A percentile compares a stretch with the other conserved stretches of the same genome.
These are phyloP conservation scores for Chenopodium album DNA, from an alignment of 148 eudicot species.

Conservation along the genomic window DNA sequence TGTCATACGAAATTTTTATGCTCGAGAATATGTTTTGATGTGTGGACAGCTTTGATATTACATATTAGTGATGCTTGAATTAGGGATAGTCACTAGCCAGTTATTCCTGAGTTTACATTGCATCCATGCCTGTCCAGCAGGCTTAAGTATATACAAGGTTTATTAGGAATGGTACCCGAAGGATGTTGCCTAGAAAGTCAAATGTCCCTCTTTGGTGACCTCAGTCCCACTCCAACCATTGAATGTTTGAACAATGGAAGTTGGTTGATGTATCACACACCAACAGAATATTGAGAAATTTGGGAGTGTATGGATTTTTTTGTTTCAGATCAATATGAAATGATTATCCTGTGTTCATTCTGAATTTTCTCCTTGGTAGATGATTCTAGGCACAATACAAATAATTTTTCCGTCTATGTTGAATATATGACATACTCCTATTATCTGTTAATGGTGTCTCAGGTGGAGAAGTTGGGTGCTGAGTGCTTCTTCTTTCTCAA, in stretches of 20 bases:
- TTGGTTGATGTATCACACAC: not conserved
- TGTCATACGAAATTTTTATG: not conserved
- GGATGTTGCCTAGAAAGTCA: not conserved
- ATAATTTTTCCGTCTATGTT: not conserved
- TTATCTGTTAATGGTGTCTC: constrained; percentile 19
- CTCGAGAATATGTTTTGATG: not conserved
- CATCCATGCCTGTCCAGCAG: not conserved
- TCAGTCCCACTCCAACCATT: not conserved
- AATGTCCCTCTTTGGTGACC: not conserved
- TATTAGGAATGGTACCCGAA: not conserved
- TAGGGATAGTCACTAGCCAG: not conserved
- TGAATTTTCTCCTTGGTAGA: not conserved
- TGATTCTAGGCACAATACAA: not conserved
- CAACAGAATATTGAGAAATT: not conserved
- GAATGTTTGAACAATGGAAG: not conserved
- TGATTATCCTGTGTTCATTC: not conserved
- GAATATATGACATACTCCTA: constrained; percentile 11
- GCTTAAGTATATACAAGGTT: not conserved
- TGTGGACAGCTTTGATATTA: not conserved
- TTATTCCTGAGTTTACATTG: not conserved
- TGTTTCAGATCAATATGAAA: not conserved
- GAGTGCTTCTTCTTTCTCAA: constrained; percentile 74
- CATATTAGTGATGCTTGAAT: not conserved
- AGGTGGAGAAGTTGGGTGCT: constrained; percentile 80
- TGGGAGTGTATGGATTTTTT: not conserved